Percentiles rank a stretch among this genome's conserved stretches.
Conservation (phyloP, 1,139 yeast species). For the Debaryomyces subglobosus region DNA sequence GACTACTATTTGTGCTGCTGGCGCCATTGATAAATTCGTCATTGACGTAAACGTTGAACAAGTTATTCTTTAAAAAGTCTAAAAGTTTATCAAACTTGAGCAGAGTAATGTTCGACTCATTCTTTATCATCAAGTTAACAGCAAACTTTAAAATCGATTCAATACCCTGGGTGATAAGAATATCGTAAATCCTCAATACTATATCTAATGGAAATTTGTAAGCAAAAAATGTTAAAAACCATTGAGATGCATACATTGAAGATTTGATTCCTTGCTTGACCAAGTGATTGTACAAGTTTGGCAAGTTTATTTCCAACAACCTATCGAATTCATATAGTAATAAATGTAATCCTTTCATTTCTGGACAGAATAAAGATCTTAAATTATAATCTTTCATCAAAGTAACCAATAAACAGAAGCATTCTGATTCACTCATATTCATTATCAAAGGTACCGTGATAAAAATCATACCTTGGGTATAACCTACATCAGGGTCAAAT, state of each 20-base stretch:
- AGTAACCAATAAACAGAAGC: slow-evolving; percentile 78
- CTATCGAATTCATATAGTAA: slow-evolving; percentile 88
- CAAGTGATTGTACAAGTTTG: slow-evolving; percentile 73
- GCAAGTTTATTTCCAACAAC: slow-evolving; percentile 68
- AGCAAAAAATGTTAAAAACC: slow-evolving; percentile 94
- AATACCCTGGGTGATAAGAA: slow-evolving; percentile 84
- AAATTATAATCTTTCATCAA: slow-evolving; percentile 84
- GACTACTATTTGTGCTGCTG: slow-evolving; percentile 9
- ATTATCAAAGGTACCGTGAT: slow-evolving; percentile 81
- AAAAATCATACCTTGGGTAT: slow-evolving; percentile 97
- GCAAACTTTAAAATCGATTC: slow-evolving; percentile 84
- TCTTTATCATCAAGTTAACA: slow-evolving; percentile 70
- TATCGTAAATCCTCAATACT: slow-evolving; percentile 81
- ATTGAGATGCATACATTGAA: slow-evolving; percentile 94
- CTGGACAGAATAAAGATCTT: slow-evolving; percentile 77
- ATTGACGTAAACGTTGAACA: slow-evolving; percentile 70
- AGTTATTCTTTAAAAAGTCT: slow-evolving; percentile 73
- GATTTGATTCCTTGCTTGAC: slow-evolving; percentile 83
- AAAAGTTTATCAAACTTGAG: slow-evolving; percentile 76
- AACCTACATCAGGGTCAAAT: slow-evolving; percentile 91
- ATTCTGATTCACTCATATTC: slow-evolving; percentile 81
- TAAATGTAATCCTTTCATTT: slow-evolving; percentile 91
- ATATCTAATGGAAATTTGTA: slow-evolving; percentile 88
- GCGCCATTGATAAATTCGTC: slow-evolving; percentile 33
- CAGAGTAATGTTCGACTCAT: slow-evolving; percentile 58